These are phyloP conservation scores for Diaporthe velutina DNA, from an alignment of 2,329 filamentous ascomycete genomes.

Conservation along the genomic window DNA sequence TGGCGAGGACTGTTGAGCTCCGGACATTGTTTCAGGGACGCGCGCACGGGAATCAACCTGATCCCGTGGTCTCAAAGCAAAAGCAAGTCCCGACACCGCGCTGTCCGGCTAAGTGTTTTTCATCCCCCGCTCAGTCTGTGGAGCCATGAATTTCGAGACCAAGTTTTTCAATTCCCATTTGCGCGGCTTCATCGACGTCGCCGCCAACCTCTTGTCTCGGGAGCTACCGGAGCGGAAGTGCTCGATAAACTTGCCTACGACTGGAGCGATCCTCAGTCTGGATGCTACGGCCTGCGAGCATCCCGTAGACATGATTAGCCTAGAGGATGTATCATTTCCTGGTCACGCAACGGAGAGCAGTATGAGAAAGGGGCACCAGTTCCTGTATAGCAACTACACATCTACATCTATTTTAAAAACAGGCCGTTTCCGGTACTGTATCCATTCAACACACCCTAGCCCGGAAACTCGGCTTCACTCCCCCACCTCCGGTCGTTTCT, in stretches of 20 bases:
- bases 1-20: background rate
- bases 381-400: background rate
- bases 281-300: background rate
- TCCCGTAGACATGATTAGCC: background rate
- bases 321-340: background rate
- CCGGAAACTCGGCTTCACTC: background rate
- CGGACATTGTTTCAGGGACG: background rate
- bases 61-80: background rate
- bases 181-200: background rate
- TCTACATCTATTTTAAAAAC: background rate
- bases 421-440: too few species aligned
- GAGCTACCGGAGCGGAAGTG: background rate
- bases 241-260: background rate
- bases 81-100: background rate
- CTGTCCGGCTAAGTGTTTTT: background rate
- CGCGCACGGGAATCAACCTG: background rate
- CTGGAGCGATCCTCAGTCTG: background rate
- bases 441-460: background rate
- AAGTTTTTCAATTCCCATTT: background rate
- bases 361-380: background rate
- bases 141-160: background rate
- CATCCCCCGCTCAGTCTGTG: background rate
- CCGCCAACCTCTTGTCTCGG: background rate
- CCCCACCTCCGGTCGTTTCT: slow-evolving; percentile 6
- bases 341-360: background rate